Evolutionary conservation across 1,284 basidiomycete genomes (phyloP).

Genomic region (Porodaedalea pini): DNA sequence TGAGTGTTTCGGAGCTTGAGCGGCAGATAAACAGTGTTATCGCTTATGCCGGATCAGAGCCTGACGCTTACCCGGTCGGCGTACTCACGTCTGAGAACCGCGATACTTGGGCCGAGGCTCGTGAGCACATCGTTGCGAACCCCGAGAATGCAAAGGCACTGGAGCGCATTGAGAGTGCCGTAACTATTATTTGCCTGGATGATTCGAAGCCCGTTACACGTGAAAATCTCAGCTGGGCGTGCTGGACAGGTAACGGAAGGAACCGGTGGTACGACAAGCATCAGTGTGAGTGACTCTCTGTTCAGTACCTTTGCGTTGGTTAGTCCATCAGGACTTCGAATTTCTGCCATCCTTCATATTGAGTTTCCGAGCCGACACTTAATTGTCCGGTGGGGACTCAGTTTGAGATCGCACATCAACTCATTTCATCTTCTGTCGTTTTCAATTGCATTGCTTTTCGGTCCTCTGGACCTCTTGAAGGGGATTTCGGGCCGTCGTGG

Average conservation of each 20-base stretch:
- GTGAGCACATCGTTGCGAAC: constrained; percentile 60
- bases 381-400: no score
- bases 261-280: constrained; percentile 99
- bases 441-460: no score
- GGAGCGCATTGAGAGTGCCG: constrained; percentile 84
- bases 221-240: constrained; percentile 79
- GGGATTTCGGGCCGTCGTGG: no score
- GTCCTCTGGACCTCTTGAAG: no score
- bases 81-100: constrained; percentile 87
- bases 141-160: constrained; percentile 65
- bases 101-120: constrained; percentile 84
- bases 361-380: no score
- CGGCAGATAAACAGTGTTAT: constrained; percentile 81
- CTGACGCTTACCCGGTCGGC: constrained; percentile 64
- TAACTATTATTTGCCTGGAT: constrained; percentile 87
- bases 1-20: constrained; percentile 79
- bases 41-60: constrained; percentile 53
- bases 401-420: neutral
- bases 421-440: neutral
- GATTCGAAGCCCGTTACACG: constrained; percentile 75
- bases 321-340: neutral
- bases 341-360: neutral
- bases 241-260: constrained; percentile 90
- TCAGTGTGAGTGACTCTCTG: constrained; percentile 58
- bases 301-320: neutral